These are phyloP conservation scores for Trichoderma sp. DNA, from an alignment of 2,329 filamentous ascomycete genomes.

Conservation along the genomic window DNA sequence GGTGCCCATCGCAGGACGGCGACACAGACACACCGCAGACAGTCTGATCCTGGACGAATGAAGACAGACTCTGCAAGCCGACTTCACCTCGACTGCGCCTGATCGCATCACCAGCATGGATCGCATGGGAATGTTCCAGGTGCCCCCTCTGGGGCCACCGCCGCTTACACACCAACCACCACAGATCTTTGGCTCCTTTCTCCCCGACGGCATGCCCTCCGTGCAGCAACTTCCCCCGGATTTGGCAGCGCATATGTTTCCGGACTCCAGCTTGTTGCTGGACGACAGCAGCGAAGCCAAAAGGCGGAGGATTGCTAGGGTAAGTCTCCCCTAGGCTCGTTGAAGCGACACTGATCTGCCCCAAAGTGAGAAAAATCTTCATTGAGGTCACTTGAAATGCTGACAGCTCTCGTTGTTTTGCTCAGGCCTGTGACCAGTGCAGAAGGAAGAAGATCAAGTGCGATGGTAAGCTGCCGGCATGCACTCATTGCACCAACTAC, in stretches of 20 bases:
- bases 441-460: conserved; percentile 98
- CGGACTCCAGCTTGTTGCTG: conserved; percentile 57
- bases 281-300: conserved; percentile 80
- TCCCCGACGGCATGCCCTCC: conserved; percentile 58
- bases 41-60: not conserved
- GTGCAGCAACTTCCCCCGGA: conserved; percentile 59
- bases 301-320: conserved; percentile 82
- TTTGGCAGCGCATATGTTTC: conserved; percentile 62
- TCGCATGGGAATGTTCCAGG: conserved; percentile 57
- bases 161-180: conserved; percentile 67
- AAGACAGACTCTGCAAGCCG: not conserved
- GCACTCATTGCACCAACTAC: conserved; percentile 95
- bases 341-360: not conserved
- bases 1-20: not conserved
- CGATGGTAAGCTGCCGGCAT: conserved; percentile 92
- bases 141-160: conserved; percentile 58
- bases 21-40: not conserved
- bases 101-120: conserved; percentile 39
- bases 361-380: not conserved
- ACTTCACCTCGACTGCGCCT: not conserved
- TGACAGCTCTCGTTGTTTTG: conserved; percentile 1
- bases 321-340: conserved; percentile 47
- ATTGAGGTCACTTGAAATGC: not conserved
- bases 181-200: conserved; percentile 68
- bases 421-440: conserved; percentile 91